phyloP scores from a whole-genome alignment of 257 asterid genomes.

The Voacanga thouarsii region DNA sequence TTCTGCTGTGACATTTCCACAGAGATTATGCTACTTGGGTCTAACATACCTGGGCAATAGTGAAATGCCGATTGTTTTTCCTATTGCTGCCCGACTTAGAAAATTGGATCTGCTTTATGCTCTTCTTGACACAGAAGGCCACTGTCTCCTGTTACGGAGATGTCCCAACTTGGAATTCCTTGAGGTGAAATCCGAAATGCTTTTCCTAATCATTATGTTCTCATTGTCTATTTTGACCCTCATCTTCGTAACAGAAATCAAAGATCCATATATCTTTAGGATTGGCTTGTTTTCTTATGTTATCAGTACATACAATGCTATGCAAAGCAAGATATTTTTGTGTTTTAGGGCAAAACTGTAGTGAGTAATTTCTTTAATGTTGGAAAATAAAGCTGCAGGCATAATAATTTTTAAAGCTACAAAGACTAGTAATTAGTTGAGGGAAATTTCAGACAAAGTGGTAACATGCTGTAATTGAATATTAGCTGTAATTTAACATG shows the following conservation, averaged over 20 bases:
- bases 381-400: neutral
- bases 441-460: neutral
- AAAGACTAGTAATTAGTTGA: neutral
- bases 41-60: conserved; percentile 58
- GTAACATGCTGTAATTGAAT: neutral
- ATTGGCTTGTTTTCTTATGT: neutral
- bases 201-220: neutral
- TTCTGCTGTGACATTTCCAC: conserved; percentile 44
- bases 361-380: neutral
- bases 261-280: neutral
- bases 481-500: neutral
- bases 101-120: conserved; percentile 85
- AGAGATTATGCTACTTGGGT: conserved; percentile 50
- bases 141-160: conserved; percentile 53
- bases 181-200: conserved; percentile 44
- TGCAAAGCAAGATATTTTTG: neutral
- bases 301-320: neutral
- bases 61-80: conserved; percentile 61
- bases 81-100: conserved; percentile 57
- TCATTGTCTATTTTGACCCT: neutral
- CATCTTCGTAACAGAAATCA: neutral
- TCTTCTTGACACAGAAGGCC: conserved; percentile 80
- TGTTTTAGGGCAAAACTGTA: neutral
- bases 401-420: neutral
- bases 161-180: conserved; percentile 82